These are phyloP conservation scores for Acanthamoeba culbertsoni DNA, from an alignment of 208 protist species.

Conservation along the genomic window DNA sequence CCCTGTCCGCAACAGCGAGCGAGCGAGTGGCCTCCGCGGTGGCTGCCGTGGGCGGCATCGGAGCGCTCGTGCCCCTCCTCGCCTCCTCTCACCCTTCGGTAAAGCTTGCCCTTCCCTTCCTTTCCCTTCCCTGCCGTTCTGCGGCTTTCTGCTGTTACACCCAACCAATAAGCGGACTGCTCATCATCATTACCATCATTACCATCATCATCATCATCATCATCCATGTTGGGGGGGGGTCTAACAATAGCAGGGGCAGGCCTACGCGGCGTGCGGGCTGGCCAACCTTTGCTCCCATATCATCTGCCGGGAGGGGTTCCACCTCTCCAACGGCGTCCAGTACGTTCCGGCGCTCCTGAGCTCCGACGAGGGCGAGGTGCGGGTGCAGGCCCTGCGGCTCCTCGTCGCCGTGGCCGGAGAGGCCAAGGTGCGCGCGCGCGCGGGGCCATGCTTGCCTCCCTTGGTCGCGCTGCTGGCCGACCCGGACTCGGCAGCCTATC, in stretches of 20 bases:
- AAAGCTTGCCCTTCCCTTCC: too few species aligned
- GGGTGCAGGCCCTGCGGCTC: background rate
- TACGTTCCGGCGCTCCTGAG: background rate
- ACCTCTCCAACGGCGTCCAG: background rate
- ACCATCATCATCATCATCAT: background rate
- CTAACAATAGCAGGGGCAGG: background rate
- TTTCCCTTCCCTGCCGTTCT: too few species aligned
- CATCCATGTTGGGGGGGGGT: background rate
- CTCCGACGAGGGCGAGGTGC: background rate
- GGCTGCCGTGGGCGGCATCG: slow-evolving; percentile 10
- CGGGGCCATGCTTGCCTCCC: background rate
- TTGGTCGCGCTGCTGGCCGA: background rate
- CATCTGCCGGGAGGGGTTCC: slow-evolving; percentile 21
- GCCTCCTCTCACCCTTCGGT: background rate
- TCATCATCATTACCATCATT: background rate
- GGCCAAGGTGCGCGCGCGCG: background rate
- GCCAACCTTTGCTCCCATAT: slow-evolving; percentile 32
- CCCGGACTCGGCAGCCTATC: background rate
- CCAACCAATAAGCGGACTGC: background rate
- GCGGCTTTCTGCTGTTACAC: too few species aligned
- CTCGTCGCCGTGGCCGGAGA: background rate
- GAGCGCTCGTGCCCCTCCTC: background rate
- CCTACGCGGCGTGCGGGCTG: slow-evolving; percentile 13
- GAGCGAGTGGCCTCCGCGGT: background rate
- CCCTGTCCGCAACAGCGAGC: background rate